Base-by-base conservation (phyloP, 2,329 filamentous ascomycete genomes). In the Hirsutella rhossiliensis region DNA sequence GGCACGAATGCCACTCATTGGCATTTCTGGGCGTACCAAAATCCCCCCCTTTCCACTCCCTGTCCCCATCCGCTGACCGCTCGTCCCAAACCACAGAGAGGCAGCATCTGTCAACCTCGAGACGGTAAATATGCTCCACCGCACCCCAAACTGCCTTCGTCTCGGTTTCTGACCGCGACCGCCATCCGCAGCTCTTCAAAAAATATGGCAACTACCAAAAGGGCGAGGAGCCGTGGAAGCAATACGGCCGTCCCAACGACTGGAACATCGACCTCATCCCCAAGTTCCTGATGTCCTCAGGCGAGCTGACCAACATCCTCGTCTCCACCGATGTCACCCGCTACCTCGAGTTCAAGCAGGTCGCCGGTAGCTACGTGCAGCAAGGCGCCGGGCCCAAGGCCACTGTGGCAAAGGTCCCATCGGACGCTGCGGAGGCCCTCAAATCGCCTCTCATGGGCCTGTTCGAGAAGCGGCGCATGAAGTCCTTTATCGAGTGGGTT, bases 251-350 rank as follows among this genome's bases (percentile, higher is more conserved):
- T 48, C 74, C 82, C 63, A 96, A 96, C 70, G 90, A 97, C 76
- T 98, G 92, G 92, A 97, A 96, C 75, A 94, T 98, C 67, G 94
- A 98, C 63, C 78, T 98, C 49, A 89, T 98, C 41, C 90, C 92
- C 54, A 98, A 98, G 76, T 82, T 98, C 59, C 79, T 98, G 65
- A 97, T 98, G 89, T 88, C 90, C 48, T 95, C 94, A 51, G 92
- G 92, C 66, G 90, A 98, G 71, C 75, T 98, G 62, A 97, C 90
- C 64, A 97, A 97, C 70, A 96, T 98, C 60, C 81, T 98, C 61
- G 88, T 96, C 51, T 95, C 89, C 42, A 97, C 90, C 67, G 88
- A 96, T 56, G 84, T 88, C 53, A 88, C 84, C 57, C 75, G 83
- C 67, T 89, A 89, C 66, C 82, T 94, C 59, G 86, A 94, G 65